Evolutionary conservation across 148 eudicot species (phyloP), one percentile per base, ranked within the genome.

Genomic region (Selenicereus undatus): DNA sequence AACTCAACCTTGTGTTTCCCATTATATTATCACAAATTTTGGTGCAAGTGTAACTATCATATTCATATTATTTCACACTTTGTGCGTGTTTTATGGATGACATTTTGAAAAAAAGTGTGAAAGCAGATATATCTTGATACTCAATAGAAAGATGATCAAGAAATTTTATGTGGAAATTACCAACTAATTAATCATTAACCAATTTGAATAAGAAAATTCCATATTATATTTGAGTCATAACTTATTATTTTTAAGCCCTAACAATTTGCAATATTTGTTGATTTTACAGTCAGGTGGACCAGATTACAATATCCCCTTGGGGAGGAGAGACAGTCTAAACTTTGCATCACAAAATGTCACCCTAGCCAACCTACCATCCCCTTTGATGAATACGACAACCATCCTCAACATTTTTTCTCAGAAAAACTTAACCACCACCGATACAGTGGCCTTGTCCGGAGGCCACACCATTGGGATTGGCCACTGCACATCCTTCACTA

Each of bases 401-500:
- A 81, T 83, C 72, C 80, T 89, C 39, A n/a, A 75, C 74, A 21
- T 56, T 3, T 60, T 85, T 16, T 64, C 83, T 48, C 24, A 2
- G 21, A 86, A 89, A 32, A 77, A 75, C 68, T 32, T 89, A 0
- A 80, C 79, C 30, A 73, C 84, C 75, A 86, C 86, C 65, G 91
- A 89, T 24, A 35, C 85, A 6, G 91, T 89, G 2, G 89, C 88
- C 22, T 89, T 89, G 69, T 89, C 91, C 1, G 89, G 91, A 2
- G 91, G 54, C 82, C 91, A 89, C 83, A 89, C 91, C 69, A 89
- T 89, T 60, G 91, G 91, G 0, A 71, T 42, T 1, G 75, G 83
- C 69, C 91, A 89, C 29, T 89, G 91, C 43, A 24, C 70, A 2
- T 79, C 89, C 54, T 86, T 89, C 82, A 69, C 73, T 0, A 11